phyloP scores from a whole-genome alignment of 768 basidiomycete species.

The Boletus coccyginus region DNA sequence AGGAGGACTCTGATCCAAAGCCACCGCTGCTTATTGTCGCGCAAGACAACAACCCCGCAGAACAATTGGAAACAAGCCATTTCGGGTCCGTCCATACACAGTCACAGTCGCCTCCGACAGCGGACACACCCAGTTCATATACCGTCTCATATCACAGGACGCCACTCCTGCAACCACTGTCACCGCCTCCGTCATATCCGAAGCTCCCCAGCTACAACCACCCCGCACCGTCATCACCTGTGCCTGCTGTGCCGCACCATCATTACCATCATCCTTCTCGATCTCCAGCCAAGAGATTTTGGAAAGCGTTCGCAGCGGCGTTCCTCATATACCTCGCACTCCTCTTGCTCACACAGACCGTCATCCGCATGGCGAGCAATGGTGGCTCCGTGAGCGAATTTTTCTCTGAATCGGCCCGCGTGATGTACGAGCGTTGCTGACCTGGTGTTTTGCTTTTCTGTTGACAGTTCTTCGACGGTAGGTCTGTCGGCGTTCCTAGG shows the following conservation, averaged over 20 bases:
- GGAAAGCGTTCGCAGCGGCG: conserved; percentile 9
- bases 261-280: not conserved
- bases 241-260: not conserved
- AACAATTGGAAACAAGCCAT: not conserved
- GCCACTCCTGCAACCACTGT: not conserved
- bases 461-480: not conserved
- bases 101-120: not conserved
- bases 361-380: not conserved
- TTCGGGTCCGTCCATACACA: conserved; percentile 7
- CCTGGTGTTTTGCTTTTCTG: no score
- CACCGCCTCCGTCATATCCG: conserved; percentile 16
- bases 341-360: not conserved
- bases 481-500: conserved; percentile 3
- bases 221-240: not conserved
- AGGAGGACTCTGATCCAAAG: not conserved
- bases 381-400: not conserved
- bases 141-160: conserved; percentile 8
- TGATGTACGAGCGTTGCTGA: no score
- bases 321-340: conserved; percentile 13
- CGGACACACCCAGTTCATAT: not conserved
- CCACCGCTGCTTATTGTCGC: not conserved
- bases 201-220: not conserved
- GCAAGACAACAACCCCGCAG: not conserved
- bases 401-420: no score
- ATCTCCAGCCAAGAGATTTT: conserved; percentile 12